phyloP scores from a whole-genome alignment of 2,329 filamentous ascomycete genomes.

The Magnaporthiopsis rhizophila region DNA sequence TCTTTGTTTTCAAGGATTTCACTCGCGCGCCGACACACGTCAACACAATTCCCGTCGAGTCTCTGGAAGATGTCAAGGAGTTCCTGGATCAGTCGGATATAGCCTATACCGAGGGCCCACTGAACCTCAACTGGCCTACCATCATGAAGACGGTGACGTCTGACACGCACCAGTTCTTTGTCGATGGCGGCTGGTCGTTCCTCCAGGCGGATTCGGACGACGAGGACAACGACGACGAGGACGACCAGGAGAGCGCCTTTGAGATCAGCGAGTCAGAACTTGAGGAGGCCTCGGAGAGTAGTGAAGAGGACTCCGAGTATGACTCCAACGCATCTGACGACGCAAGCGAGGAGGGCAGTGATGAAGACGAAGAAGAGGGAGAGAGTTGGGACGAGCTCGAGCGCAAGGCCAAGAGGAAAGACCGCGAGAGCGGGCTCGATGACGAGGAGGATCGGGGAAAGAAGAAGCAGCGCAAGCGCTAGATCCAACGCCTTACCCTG shows the following conservation, averaged over 20 bases:
- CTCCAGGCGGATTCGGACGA: slow-evolving; percentile 80
- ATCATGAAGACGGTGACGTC: slow-evolving; percentile 99
- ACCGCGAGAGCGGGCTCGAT: slow-evolving; percentile 59
- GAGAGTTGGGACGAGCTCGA: slow-evolving; percentile 95
- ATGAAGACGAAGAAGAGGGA: slow-evolving; percentile 70
- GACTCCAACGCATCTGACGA: slow-evolving; percentile 82
- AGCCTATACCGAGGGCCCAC: slow-evolving; percentile 83
- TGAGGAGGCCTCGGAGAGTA: slow-evolving; percentile 68
- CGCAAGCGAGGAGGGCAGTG: slow-evolving; percentile 66
- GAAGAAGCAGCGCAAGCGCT: slow-evolving; percentile 59
- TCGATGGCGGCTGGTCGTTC: slow-evolving; percentile 93
- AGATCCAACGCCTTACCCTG: not conserved
- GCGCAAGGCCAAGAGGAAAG: slow-evolving; percentile 81
- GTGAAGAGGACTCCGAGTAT: slow-evolving; percentile 83
- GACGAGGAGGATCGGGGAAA: slow-evolving; percentile 53
- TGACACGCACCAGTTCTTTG: slow-evolving; percentile 92
- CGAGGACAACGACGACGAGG: slow-evolving; percentile 67
- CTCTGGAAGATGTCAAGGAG: slow-evolving; percentile 90
- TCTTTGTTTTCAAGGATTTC: slow-evolving; percentile 98
- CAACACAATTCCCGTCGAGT: slow-evolving; percentile 97
- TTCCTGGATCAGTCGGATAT: slow-evolving; percentile 96
- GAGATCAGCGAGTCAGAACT: slow-evolving; percentile 84
- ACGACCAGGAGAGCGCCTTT: slow-evolving; percentile 87
- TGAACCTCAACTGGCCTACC: slow-evolving; percentile 97
- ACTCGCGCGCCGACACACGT: slow-evolving; percentile 83